phyloP scores from a whole-genome alignment of 1,139 yeast species.

The Spencermartinsiella ligniputridi region DNA sequence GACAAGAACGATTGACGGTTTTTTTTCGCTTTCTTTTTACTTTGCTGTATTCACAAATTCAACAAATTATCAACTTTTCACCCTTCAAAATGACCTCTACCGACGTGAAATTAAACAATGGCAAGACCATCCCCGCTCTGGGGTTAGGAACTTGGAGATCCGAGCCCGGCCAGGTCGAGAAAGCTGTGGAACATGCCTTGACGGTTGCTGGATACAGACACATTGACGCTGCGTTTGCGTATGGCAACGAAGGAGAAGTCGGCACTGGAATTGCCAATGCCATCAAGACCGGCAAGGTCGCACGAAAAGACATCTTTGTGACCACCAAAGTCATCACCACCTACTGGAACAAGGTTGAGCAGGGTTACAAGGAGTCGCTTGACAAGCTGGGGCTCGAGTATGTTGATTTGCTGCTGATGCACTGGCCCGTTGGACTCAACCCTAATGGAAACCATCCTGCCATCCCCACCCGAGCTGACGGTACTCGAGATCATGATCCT shows the following conservation, averaged over 20 bases:
- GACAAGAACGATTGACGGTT: background rate
- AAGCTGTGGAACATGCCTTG: constrained; percentile 60
- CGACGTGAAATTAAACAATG: constrained; percentile 48
- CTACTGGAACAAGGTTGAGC: constrained; percentile 56
- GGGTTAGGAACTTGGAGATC: constrained; percentile 76
- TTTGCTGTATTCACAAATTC: background rate
- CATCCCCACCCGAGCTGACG: constrained; percentile 42
- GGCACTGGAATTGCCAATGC: constrained; percentile 51
- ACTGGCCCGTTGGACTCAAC: constrained; percentile 73
- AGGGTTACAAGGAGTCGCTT: constrained; percentile 59
- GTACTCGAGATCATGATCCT: constrained; percentile 43
- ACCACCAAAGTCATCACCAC: constrained; percentile 80
- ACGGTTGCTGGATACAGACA: constrained; percentile 64
- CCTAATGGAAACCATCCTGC: constrained; percentile 39
- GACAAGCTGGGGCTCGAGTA: constrained; percentile 68
- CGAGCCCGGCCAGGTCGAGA: constrained; percentile 51
- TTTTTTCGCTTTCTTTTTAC: background rate
- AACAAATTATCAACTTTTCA: too few relatives aligned
- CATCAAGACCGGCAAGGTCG: constrained; percentile 60
- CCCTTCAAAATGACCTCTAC: constrained; percentile 21
- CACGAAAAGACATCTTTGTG: constrained; percentile 66
- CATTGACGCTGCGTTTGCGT: constrained; percentile 72
- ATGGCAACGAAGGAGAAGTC: constrained; percentile 59
- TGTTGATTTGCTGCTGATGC: constrained; percentile 77
- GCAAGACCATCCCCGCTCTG: constrained; percentile 55